Evolutionary conservation across 768 basidiomycete genomes (phyloP), one percentile per base, ranked within the genome.

Genomic region (Hebeloma cylindrosporum): DNA sequence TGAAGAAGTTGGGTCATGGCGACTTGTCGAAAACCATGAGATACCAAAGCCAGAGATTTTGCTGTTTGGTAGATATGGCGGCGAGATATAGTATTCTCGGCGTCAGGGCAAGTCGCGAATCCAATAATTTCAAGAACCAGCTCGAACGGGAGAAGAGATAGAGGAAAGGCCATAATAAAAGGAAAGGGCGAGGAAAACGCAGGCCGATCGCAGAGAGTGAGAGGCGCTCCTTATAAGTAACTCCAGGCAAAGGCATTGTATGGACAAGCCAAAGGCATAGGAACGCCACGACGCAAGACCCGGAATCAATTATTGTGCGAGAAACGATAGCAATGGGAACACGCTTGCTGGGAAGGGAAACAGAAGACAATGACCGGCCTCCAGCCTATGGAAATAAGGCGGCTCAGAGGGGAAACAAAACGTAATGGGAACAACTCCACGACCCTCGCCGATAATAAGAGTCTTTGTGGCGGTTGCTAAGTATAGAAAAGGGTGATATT

Each of bases 1-100:
- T 65, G 62, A 7, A 74, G 62, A 39, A 75, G 60, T 40, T 60
- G 51, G 18, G 64, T 69, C 65, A 75, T 72, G 17, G 62, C 56
- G 16, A 56, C 55, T 11, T 52, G 59, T 13, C 70, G 64, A 23
- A 72, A 35, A n/a, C 41, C 40, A 35, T 52, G 57, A 8, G 68
- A 73, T 10, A 71, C 69, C 14, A 47, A 50, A 20, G 65, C 60
- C 20, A 75, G 59, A 7, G 63, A 45, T 22, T 59, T 36, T 3
- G 65, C 65, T 13, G 60, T 64, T 17, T 50, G 18, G 48, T 65
- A 66, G 18, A 49, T 43, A 10, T 42, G 33, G 17, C 36, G 22
- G 11, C 27, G 35, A 27, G 28, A 30, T 20, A 43, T 41, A 31
- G 33, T 51, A 51, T 40, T 22, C 11, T 45, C 31, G 18, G 37